These are phyloP conservation scores for Parietaria judaica DNA, from an alignment of 306 rosid species.

Conservation along the genomic window DNA sequence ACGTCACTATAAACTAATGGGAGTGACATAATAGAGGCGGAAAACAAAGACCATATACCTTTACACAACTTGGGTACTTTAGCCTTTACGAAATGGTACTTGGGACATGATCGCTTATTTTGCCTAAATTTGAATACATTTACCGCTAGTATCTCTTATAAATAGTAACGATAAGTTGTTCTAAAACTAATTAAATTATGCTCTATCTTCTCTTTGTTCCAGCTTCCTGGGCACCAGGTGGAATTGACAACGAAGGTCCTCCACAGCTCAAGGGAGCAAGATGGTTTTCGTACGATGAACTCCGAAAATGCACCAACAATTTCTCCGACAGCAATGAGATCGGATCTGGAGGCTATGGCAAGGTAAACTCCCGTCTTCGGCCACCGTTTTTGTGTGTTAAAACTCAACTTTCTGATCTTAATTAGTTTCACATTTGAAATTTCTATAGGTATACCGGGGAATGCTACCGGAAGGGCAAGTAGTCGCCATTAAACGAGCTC, in stretches of 20 bases:
- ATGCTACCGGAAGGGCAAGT: conserved; percentile 59
- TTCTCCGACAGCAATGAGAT: conserved; percentile 62
- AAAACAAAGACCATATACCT: too few relatives aligned
- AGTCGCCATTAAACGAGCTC: conserved; percentile 91
- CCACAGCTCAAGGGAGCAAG: conserved; percentile 97
- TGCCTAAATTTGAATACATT: too few relatives aligned
- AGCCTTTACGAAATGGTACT: too few relatives aligned
- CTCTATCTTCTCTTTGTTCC: conserved; percentile 18
- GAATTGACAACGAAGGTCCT: conserved; percentile 86
- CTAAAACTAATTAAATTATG: too few relatives aligned
- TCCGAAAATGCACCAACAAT: conserved; percentile 60
- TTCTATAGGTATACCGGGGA: conserved; percentile 69
- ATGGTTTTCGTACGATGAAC: conserved; percentile 95
- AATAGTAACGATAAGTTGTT: too few relatives aligned
- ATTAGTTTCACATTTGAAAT: too few relatives aligned
- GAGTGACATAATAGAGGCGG: too few relatives aligned
- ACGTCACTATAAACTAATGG: too few relatives aligned
- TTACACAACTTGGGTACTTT: too few relatives aligned
- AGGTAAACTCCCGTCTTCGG: conserved; percentile 36
- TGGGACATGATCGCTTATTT: too few relatives aligned
- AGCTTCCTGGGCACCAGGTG: conserved; percentile 97
- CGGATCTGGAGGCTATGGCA: conserved; percentile 94
- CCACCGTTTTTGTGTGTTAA: not conserved
- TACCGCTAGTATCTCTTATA: too few relatives aligned
- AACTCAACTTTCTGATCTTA: not conserved